phyloP scores from a whole-genome alignment of 2,329 filamentous ascomycete species.

The Epichloe gansuensis region DNA sequence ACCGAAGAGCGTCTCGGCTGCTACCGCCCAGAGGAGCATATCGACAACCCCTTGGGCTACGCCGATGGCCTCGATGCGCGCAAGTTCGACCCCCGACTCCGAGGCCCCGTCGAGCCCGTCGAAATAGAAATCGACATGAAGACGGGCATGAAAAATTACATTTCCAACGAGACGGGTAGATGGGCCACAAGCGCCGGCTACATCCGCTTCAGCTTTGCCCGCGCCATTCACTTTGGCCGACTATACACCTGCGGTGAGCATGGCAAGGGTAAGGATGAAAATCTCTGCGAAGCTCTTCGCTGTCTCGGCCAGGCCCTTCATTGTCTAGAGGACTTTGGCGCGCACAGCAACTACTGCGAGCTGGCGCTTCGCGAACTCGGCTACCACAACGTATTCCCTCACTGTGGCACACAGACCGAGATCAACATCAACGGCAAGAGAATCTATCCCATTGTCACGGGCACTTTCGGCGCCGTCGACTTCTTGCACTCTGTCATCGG shows the following conservation, averaged over 20 bases:
- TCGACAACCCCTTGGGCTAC: slow-evolving; percentile 73
- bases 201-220: slow-evolving; percentile 59
- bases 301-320: slow-evolving; percentile 66
- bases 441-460: slow-evolving; percentile 64
- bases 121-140: slow-evolving; percentile 61
- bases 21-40: slow-evolving; percentile 64
- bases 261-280: slow-evolving; percentile 53
- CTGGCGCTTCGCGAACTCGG: slow-evolving; percentile 64
- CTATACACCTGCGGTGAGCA: slow-evolving; percentile 55
- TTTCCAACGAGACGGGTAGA: slow-evolving; percentile 73
- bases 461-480: slow-evolving; percentile 65
- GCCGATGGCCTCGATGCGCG: slow-evolving; percentile 78
- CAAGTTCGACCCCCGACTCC: slow-evolving; percentile 66
- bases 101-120: slow-evolving; percentile 58
- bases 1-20: slow-evolving; percentile 68
- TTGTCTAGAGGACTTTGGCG: slow-evolving; percentile 66
- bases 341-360: slow-evolving; percentile 76
- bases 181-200: slow-evolving; percentile 90
- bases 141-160: slow-evolving; percentile 99
- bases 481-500: slow-evolving; percentile 69
- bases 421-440: slow-evolving; percentile 49
- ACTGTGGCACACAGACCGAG: slow-evolving; percentile 54
- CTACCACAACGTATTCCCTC: slow-evolving; percentile 68
- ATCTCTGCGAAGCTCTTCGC: slow-evolving; percentile 68
- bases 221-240: slow-evolving; percentile 66